Base-by-base conservation (phyloP, 1,284 basidiomycete genomes). In the Ceratobasidium sp. region DNA sequence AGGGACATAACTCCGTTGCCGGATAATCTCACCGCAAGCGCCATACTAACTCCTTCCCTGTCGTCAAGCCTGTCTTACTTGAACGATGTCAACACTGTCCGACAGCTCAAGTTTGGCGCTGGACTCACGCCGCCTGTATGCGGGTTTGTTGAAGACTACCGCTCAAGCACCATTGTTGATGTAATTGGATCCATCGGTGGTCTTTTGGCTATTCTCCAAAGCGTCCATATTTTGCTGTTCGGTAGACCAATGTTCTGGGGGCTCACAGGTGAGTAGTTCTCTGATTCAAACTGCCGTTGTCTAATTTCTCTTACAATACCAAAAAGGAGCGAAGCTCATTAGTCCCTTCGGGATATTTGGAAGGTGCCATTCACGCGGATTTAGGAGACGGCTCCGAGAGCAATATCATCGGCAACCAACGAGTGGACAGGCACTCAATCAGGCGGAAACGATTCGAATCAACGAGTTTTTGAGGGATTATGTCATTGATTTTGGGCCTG, bases 401-500 rank as follows among this genome's bases (percentile, higher is more conserved):
- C 55, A n/a, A 20, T 71, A 71, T 23, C 51, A 60, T 18, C 12
- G 12, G 15, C 42, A 46, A 23, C 53, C 55, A 3, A 60, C 42
- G 23, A 28, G 40, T 13, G 55, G 18, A 1, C 23, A 46, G n/a
- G n/a, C 49, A n/a, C 33, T n/a, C 26, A 6, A 55, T 12, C 9
- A 28, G 7, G 28, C 26, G 23, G 55, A 71, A 15, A 26, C 51
- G n/a, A 49, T 71, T 26, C 39, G 56, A 20, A 61, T 60, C 42
- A 49, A 61, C 20, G 55, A 39, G 26, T 71, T 71, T 28, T 60
- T 71, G 55, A 26, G 69, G 5, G 69, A 71, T 20, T 71, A 60
- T 58, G 69, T 71, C 9, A 60, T 71, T 26, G 69, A 71, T 44
- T 71, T 71, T 44, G 69, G 69, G 7, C 69, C 69, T n/a, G 69